Evolutionary conservation across 768 basidiomycete species (phyloP), one percentile per base, ranked within the genome.

Genomic region (Bullera alba): DNA sequence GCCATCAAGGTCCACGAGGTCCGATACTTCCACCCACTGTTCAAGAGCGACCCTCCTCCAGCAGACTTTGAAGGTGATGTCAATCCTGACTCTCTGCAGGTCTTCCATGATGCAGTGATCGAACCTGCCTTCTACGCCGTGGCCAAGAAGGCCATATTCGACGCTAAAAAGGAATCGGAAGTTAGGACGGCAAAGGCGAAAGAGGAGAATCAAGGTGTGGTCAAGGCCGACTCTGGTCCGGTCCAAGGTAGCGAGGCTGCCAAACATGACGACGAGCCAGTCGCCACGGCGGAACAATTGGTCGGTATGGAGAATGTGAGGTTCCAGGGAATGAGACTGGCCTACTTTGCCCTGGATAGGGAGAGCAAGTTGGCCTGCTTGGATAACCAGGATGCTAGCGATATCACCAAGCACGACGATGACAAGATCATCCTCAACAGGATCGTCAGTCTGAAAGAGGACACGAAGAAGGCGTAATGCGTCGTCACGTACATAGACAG

Each of bases 251-350:
- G 53, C 28, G 52, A 57, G 35, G 60, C 53, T 5, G 45, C 34
- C 14, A 37, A 42, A 16, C n/a, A n/a, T n/a, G 61, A 65, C 26
- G 71, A 70, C 38, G 86, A 82, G 23, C 89, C 87, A 0, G 78
- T 80, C 42, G 83, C 84, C 19, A 86, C 83, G 5, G 81, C 79
- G 45, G 84, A 82, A 48, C 86, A 88, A 71, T 77, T 93, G 34
- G 80, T 87, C 38, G 93, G 86, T 23, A 85, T 85, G 71, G 95
- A 97, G 73, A 87, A 85, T 67, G 80, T 97, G 48, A 80, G 95
- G 32, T 97, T 99, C 83, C 95, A 99, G 74, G 95, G 91, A 6
- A 77, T 96, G 65, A 83, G 95, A 8, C 83, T 96, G 41, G 95
- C 85, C 2, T 99, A 96, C 76, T 97, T 99, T 66, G 80, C 87